Evolutionary conservation across 1,139 yeast species (phyloP).

Genomic region (Saccharomyces hybrid): DNA sequence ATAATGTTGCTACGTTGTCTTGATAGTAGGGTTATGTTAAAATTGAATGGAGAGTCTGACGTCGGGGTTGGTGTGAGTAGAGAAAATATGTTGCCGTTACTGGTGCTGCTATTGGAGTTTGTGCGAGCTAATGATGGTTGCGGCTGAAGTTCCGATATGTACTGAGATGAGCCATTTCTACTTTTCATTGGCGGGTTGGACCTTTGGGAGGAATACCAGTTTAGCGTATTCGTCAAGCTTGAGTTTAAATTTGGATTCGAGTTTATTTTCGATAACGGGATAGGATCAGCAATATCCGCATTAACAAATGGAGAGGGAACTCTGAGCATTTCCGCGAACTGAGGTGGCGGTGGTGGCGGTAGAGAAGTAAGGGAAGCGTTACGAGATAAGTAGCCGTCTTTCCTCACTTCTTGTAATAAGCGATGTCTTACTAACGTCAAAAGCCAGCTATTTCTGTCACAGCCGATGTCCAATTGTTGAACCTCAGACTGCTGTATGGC

Average conservation of each 20-base stretch:
- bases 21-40: conserved; percentile 7
- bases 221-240: background rate
- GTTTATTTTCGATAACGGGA: background rate
- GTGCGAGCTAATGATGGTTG: background rate
- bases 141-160: background rate
- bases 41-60: conserved; percentile 4
- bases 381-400: conserved; percentile 24
- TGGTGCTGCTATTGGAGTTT: background rate
- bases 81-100: background rate
- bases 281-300: background rate
- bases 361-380: conserved; percentile 20
- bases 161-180: background rate
- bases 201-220: background rate
- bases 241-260: background rate
- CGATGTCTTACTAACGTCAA: conserved; percentile 24
- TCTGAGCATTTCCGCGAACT: conserved; percentile 11
- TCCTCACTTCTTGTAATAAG: conserved; percentile 25
- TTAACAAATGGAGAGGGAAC: background rate
- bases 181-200: background rate
- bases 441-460: conserved; percentile 23
- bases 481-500: conserved; percentile 23
- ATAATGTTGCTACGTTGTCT: conserved; percentile 10
- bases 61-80: background rate
- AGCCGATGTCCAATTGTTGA: conserved; percentile 23
- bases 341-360: conserved; percentile 14